These are phyloP conservation scores for Capronia epimyces DNA, from an alignment of 2,329 filamentous ascomycete genomes.

Conservation along the genomic window DNA sequence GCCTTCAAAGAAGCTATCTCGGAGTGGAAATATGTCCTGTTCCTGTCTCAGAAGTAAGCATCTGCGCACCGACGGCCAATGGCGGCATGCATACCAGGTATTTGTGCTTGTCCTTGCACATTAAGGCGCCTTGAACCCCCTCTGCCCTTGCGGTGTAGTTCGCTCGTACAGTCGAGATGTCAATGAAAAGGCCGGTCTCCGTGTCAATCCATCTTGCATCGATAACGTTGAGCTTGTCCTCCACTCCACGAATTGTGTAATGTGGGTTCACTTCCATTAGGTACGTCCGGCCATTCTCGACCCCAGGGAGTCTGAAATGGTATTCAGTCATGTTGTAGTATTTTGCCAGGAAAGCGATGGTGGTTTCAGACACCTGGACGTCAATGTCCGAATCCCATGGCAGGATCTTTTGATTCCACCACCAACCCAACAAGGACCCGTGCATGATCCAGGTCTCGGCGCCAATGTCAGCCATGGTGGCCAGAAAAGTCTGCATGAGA, in stretches of 20 bases:
- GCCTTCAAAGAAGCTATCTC: conserved; percentile 51
- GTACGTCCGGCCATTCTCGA: conserved; percentile 41
- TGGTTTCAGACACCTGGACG: conserved; percentile 52
- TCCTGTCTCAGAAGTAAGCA: conserved; percentile 30
- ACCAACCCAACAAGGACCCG: conserved; percentile 57
- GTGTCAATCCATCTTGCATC: conserved; percentile 59
- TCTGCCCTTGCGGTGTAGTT: conserved; percentile 38
- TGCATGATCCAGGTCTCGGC: conserved; percentile 61
- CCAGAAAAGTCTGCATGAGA: conserved; percentile 52
- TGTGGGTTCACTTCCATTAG: conserved; percentile 57
- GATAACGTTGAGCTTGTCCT: conserved; percentile 52
- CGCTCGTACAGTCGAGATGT: conserved; percentile 53
- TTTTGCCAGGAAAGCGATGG: conserved; percentile 51
- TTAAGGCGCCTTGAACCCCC: conserved; percentile 43
- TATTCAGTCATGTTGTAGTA: conserved; percentile 61
- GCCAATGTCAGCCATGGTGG: conserved; percentile 52
- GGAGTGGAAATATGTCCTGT: conserved; percentile 53
- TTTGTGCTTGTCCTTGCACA: conserved; percentile 54
- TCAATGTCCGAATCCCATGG: conserved; percentile 60
- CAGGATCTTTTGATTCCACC: conserved; percentile 57
- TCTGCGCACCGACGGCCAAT: not conserved
- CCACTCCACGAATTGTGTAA: conserved; percentile 42
- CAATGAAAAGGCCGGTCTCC: conserved; percentile 55
- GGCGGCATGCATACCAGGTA: conserved; percentile 38
- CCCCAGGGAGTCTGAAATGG: conserved; percentile 39